These are phyloP conservation scores for Neurospora sp. DNA, from an alignment of 495 filamentous ascomycete species.

Conservation along the genomic window DNA sequence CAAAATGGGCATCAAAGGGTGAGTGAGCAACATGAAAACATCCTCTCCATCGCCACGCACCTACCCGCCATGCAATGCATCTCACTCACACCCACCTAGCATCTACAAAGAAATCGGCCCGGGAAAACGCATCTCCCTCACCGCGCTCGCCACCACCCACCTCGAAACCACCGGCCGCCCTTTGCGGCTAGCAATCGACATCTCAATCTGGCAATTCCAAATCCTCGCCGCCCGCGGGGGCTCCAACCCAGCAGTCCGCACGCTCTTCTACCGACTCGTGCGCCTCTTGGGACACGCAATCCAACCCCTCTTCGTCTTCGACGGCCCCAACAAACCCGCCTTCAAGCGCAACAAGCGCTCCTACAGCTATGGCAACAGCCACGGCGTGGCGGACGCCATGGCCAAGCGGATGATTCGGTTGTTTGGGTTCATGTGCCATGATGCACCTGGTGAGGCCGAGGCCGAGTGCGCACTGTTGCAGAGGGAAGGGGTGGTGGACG, in stretches of 20 bases:
- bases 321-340: conserved; percentile 78
- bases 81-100: conserved; percentile 29
- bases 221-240: conserved; percentile 76
- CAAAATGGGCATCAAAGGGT: conserved; percentile 56
- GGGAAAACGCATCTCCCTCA: conserved; percentile 69
- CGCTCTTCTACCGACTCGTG: conserved; percentile 83
- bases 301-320: conserved; percentile 90
- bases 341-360: conserved; percentile 79
- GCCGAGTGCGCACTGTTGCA: conserved; percentile 91
- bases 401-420: conserved; percentile 72
- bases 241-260: conserved; percentile 81
- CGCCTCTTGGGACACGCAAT: conserved; percentile 73
- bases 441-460: conserved; percentile 92
- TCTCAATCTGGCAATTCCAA: conserved; percentile 97
- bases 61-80: too few relatives aligned
- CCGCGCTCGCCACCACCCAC: conserved; percentile 69
- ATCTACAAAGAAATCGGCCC: conserved; percentile 82
- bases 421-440: conserved; percentile 77
- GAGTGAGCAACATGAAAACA: conserved; percentile 18
- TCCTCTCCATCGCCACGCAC: too few relatives aligned
- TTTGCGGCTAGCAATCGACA: conserved; percentile 83
- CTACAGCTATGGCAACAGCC: conserved; percentile 27
- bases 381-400: conserved; percentile 40
- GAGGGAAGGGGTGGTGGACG: conserved; percentile 77
- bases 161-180: conserved; percentile 61